Base-by-base conservation (phyloP, 2,329 filamentous ascomycete species). In the Trichoderma harzianum region DNA sequence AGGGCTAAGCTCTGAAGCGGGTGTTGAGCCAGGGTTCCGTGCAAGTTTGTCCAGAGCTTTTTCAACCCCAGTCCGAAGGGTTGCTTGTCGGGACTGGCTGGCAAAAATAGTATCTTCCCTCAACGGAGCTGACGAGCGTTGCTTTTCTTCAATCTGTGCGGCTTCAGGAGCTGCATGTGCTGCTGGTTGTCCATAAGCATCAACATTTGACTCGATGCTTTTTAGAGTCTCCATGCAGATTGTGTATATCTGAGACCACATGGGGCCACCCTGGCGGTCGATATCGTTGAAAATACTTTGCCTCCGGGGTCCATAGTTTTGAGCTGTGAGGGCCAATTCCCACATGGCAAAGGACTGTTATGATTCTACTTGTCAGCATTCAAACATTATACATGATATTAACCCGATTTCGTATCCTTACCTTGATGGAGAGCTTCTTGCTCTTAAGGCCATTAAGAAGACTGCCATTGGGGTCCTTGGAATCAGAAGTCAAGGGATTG, bases 391-490 rank as follows among this genome's bases (percentile, higher is more conserved):
- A 18, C 18, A 28, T 28, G n/a, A 21, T 34, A n/a, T 21, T 1
- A 26, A 21, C 34, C 24, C 24, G 18, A 11, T 18, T 11, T 24
- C n/a, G 10, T n/a, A n/a, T 18, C 79, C 85, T 76, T 82, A 92
- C 91, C 82, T 89, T 91, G 73, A 93, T 90, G 11, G 93, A 86
- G 10, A 93, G 86, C 80, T 95, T 96, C 82, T 94, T 96, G 74
- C 91, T 91, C 79, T 91, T 95, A 60, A 98, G 81, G 0, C 95
- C 95, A 71, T 91, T 94, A 63, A 98, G 80, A 32, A 98, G 85
- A 78, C 93, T 97, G 43, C 94, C 94, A 77, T 97, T 98, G 1
- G 95, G 93, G 80, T 98, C 95, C 78, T 93, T 96, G 18, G 94
- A 93, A 75, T 95, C 93, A 21, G 88, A 88, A 0, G 94, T 97